These are phyloP conservation scores for Iberis amara DNA, from an alignment of 441 rosid species.

Conservation along the genomic window DNA sequence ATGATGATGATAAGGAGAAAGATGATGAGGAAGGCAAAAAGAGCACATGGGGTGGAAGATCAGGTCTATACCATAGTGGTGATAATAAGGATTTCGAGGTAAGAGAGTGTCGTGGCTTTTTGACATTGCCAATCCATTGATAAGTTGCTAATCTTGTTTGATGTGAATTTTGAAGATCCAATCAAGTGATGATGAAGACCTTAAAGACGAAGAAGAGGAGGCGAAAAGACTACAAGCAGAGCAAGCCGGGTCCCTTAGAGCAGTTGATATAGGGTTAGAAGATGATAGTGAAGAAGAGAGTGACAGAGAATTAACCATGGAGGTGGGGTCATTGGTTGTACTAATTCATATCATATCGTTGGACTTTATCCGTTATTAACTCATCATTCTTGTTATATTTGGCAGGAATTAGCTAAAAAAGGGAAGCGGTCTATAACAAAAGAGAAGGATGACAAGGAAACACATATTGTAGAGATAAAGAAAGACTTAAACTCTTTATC, in stretches of 20 bases:
- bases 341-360: constrained; percentile 1
- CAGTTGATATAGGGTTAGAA: constrained; percentile 72
- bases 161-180: constrained; percentile 36
- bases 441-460: constrained; percentile 28
- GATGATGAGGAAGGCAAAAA: constrained; percentile 46
- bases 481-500: constrained; percentile 71
- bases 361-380: neutral
- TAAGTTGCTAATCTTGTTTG: constrained; percentile 10
- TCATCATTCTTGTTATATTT: constrained; percentile 15
- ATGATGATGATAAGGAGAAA: constrained; percentile 47
- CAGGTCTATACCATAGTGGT: constrained; percentile 38
- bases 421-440: constrained; percentile 35
- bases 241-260: constrained; percentile 40
- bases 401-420: constrained; percentile 54
- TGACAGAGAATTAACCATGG: constrained; percentile 56
- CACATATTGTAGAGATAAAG: constrained; percentile 45
- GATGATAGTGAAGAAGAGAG: constrained; percentile 45
- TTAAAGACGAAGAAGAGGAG: constrained; percentile 60
- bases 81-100: constrained; percentile 66
- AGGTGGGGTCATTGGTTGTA: constrained; percentile 40
- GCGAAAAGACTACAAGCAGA: constrained; percentile 41
- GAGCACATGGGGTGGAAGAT: constrained; percentile 48
- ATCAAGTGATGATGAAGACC: constrained; percentile 69
- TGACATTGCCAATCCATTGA: constrained; percentile 16
- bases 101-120: constrained; percentile 11